Conservation (phyloP, 169 alveolate genomes). For the Toxoplasma gondii region DNA sequence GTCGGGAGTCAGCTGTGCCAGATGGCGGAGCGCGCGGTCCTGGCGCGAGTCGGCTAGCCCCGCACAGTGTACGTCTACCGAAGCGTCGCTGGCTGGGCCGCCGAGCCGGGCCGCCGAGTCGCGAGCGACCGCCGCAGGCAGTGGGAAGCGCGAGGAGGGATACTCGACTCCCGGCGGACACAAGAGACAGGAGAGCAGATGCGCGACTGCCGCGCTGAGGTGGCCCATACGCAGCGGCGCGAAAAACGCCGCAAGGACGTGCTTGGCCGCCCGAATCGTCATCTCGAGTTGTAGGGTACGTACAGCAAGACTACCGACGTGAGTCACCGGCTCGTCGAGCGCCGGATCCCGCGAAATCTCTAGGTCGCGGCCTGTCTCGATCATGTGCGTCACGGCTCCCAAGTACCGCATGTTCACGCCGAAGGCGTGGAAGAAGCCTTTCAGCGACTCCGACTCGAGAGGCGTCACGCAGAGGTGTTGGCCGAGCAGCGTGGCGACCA, state of each 20-base stretch:
- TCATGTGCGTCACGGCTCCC: not conserved
- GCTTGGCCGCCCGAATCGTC: not conserved
- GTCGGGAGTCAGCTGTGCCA: not conserved
- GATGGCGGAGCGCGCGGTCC: not conserved
- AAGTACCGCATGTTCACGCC: conserved; percentile 33
- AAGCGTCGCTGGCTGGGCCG: no score
- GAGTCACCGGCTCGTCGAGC: not conserved
- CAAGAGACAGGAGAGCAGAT: conserved; percentile 7
- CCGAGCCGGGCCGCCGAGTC: not conserved
- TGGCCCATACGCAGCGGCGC: not conserved
- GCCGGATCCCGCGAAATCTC: not conserved
- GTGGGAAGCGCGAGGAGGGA: not conserved
- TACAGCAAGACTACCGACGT: not conserved
- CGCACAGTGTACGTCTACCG: not conserved
- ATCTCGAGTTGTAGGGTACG: not conserved
- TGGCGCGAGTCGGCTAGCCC: not conserved
- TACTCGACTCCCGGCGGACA: not conserved
- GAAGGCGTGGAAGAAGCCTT: not conserved
- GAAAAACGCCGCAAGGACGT: not conserved
- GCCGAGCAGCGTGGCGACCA: not conserved
- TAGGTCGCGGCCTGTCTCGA: not conserved
- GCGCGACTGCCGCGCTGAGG: not conserved
- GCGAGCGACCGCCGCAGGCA: not conserved
- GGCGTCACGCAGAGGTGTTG: not conserved
- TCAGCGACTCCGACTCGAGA: not conserved